These are phyloP conservation scores for Hyaloscypha finlandica DNA, from an alignment of 495 filamentous ascomycete species.

Conservation along the genomic window DNA sequence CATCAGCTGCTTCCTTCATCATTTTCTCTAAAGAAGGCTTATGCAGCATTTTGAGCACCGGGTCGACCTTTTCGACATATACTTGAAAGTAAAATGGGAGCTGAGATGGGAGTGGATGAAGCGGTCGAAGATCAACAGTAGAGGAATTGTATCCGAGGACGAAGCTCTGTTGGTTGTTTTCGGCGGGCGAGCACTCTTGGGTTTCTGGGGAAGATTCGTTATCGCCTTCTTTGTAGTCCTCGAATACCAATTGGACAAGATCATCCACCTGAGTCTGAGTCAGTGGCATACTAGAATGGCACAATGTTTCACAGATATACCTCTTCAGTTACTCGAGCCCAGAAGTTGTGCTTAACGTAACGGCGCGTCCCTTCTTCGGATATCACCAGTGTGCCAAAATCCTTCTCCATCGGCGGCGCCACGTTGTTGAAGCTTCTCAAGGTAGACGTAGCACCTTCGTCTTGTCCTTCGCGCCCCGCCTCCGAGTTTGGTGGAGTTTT, in stretches of 20 bases:
- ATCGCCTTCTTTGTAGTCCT: no score
- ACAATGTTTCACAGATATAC: not conserved
- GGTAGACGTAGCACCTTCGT: not conserved
- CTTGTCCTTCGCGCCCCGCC: no score
- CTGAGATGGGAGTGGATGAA: slow-evolving; percentile 57
- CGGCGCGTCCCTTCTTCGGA: not conserved
- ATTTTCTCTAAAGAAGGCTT: slow-evolving; percentile 44
- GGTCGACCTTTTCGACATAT: slow-evolving; percentile 69
- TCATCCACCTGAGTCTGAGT: no score
- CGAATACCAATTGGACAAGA: no score
- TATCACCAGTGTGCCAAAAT: slow-evolving; percentile 5
- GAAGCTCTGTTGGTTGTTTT: no score
- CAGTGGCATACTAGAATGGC: not conserved
- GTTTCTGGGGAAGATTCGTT: no score
- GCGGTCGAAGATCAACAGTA: not conserved
- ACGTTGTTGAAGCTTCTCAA: not conserved
- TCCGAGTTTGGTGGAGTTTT: not conserved
- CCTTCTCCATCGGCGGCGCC: not conserved
- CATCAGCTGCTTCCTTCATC: slow-evolving; percentile 41
- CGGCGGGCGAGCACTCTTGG: no score
- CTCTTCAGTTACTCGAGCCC: slow-evolving; percentile 1
- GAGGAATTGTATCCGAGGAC: not conserved
- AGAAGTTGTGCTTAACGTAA: not conserved
- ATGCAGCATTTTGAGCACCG: slow-evolving; percentile 66
- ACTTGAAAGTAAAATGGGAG: slow-evolving; percentile 65